phyloP scores from a whole-genome alignment of 192 early-diverging fungal species.

The Coemansia sp. region DNA sequence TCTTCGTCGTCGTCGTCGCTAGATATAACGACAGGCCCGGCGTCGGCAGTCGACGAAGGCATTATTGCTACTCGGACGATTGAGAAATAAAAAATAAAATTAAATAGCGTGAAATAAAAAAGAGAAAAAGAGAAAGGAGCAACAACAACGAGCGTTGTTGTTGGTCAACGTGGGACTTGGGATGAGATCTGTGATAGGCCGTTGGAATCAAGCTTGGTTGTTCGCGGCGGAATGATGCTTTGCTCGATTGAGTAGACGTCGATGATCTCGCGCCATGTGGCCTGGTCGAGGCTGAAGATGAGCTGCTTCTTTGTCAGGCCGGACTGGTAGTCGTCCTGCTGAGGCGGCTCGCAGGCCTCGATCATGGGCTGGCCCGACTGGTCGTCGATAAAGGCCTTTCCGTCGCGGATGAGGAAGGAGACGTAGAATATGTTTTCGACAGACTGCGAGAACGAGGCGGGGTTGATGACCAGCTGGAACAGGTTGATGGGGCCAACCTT shows the following conservation, averaged over 20 bases:
- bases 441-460: conserved; percentile 87
- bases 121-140: background rate
- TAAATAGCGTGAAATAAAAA: too few relatives aligned
- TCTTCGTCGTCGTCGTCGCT: conserved; percentile 34
- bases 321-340: conserved; percentile 65
- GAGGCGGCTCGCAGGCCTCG: conserved; percentile 67
- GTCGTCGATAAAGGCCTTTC: conserved; percentile 75
- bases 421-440: conserved; percentile 97
- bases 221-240: conserved; percentile 62
- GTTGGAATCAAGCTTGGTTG: conserved; percentile 4
- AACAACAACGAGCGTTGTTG: too few relatives aligned
- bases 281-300: conserved; percentile 72
- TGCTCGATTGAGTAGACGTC: conserved; percentile 64
- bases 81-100: background rate
- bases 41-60: background rate
- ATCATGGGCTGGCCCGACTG: conserved; percentile 69
- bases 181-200: conserved; percentile 43
- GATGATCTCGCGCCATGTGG: conserved; percentile 71
- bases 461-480: conserved; percentile 90
- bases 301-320: conserved; percentile 79
- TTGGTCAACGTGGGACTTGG: conserved; percentile 14
- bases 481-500: conserved; percentile 66
- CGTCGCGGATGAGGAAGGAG: conserved; percentile 94
- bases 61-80: background rate
- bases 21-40: conserved; percentile 19